phyloP scores from a whole-genome alignment of 1,139 yeast genomes.

The Candida pseudoviswanathii region DNA sequence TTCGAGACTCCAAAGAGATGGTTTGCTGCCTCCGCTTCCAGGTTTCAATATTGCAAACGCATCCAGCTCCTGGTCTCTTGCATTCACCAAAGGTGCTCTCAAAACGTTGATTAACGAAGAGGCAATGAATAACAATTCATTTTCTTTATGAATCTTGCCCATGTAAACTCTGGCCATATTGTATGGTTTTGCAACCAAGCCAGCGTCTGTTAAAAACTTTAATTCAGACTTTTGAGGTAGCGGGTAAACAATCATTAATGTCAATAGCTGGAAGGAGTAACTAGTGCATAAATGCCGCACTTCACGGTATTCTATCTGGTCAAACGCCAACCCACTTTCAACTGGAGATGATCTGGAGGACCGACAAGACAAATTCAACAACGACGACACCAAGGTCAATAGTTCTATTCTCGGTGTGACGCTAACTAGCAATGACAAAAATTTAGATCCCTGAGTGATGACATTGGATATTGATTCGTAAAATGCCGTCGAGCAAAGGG shows the following conservation, averaged over 20 bases:
- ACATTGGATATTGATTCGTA: conserved; percentile 52
- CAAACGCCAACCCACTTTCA: conserved; percentile 38
- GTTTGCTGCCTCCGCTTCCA: conserved; percentile 21
- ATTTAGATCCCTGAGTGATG: conserved; percentile 56
- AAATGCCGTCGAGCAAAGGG: conserved; percentile 65
- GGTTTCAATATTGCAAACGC: conserved; percentile 21
- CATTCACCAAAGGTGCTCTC: conserved; percentile 38
- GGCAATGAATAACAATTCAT: conserved; percentile 52
- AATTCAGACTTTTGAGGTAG: conserved; percentile 48
- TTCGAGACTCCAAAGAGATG: conserved; percentile 59
- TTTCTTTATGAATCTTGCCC: conserved; percentile 55
- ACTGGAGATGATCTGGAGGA: conserved; percentile 27
- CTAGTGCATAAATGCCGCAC: conserved; percentile 57
- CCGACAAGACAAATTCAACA: conserved; percentile 61
- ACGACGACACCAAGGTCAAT: conserved; percentile 64
- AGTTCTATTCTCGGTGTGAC: conserved; percentile 49
- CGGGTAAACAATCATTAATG: conserved; percentile 65
- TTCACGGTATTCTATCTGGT: conserved; percentile 37
- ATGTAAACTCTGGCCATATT: conserved; percentile 56
- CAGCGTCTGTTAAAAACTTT: conserved; percentile 33
- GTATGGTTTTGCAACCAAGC: conserved; percentile 32
- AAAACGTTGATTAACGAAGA: conserved; percentile 50
- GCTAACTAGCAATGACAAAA: conserved; percentile 59
- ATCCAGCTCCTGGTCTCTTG: conserved; percentile 19
- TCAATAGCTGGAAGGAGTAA: conserved; percentile 62